Evolutionary conservation across 371 early-diverging fungal species (phyloP).

Genomic region (Cokeromyces recurvatus): DNA sequence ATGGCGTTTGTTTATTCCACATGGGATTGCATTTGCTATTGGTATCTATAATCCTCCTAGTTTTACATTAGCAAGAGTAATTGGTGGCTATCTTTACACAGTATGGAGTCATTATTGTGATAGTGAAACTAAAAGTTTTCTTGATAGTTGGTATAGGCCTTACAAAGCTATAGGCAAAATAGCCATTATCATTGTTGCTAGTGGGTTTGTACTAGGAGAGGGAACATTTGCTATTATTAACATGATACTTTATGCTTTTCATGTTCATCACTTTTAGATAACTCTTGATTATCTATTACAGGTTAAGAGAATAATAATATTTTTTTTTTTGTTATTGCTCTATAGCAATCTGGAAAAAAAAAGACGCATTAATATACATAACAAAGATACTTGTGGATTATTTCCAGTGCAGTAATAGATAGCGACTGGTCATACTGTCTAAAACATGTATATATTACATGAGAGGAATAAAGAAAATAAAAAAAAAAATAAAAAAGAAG

Average conservation of each 20-base stretch:
- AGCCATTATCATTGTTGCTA: slow-evolving; percentile 64
- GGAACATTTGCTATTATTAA: slow-evolving; percentile 64
- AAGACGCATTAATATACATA: too few species aligned
- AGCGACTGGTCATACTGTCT: too few species aligned
- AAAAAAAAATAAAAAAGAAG: too few species aligned
- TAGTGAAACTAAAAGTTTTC: not conserved
- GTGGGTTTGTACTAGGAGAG: slow-evolving; percentile 77
- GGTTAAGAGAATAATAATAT: too few species aligned
- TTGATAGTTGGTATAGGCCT: slow-evolving; percentile 1
- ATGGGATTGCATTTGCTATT: slow-evolving; percentile 77
- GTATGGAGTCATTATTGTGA: slow-evolving; percentile 45
- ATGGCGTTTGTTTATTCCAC: slow-evolving; percentile 51
- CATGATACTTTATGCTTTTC: slow-evolving; percentile 32
- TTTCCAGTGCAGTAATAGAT: too few species aligned
- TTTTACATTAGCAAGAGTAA: slow-evolving; percentile 67
- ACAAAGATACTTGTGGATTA: too few species aligned
- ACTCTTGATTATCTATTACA: too few species aligned
- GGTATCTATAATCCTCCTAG: slow-evolving; percentile 80
- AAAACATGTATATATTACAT: too few species aligned
- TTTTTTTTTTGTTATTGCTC: too few species aligned
- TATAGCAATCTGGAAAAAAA: too few species aligned
- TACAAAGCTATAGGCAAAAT: slow-evolving; percentile 40
- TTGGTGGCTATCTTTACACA: slow-evolving; percentile 55
- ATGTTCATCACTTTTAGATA: slow-evolving; percentile 22
- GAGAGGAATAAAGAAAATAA: too few species aligned